These are phyloP conservation scores for Phytophthora ramorum DNA, from an alignment of 352 stramenopile species.

Conservation along the genomic window DNA sequence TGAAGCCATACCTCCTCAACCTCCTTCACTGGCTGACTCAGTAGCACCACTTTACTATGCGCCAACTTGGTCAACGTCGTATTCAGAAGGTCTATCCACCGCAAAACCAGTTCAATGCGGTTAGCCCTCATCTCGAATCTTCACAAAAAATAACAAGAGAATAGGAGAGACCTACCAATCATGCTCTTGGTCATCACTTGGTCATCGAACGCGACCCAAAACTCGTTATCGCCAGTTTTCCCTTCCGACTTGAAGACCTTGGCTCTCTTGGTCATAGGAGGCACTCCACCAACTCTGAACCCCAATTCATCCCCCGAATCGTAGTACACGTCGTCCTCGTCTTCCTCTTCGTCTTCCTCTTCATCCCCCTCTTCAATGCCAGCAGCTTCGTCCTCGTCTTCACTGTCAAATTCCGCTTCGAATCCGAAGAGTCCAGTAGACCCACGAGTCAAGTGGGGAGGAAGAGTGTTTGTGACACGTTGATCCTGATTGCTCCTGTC, in stretches of 20 bases:
- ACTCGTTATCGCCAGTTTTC: slow-evolving; percentile 50
- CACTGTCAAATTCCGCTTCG: slow-evolving; percentile 33
- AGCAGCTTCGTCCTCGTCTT: slow-evolving; percentile 38
- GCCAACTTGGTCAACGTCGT: slow-evolving; percentile 70
- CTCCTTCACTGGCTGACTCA: slow-evolving; percentile 54
- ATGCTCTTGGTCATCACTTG: slow-evolving; percentile 73
- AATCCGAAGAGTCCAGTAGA: neutral
- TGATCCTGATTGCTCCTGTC: neutral
- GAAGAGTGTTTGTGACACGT: neutral
- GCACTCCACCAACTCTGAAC: slow-evolving; percentile 29
- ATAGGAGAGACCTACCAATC: slow-evolving; percentile 51
- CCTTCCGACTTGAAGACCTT: slow-evolving; percentile 46
- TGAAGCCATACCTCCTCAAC: slow-evolving; percentile 40
- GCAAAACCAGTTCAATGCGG: neutral
- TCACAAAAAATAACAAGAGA: neutral
- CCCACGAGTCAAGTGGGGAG: neutral
- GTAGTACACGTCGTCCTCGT: slow-evolving; percentile 63
- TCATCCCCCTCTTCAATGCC: slow-evolving; percentile 25
- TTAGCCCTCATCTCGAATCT: neutral
- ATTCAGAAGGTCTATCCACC: slow-evolving; percentile 68
- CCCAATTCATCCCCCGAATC: slow-evolving; percentile 66
- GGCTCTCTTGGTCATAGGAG: slow-evolving; percentile 53
- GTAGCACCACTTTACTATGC: slow-evolving; percentile 56
- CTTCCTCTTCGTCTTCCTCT: slow-evolving; percentile 58
- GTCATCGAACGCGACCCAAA: slow-evolving; percentile 75